Evolutionary conservation across 192 early-diverging fungal species (phyloP).

Genomic region (Podila minutissima): DNA sequence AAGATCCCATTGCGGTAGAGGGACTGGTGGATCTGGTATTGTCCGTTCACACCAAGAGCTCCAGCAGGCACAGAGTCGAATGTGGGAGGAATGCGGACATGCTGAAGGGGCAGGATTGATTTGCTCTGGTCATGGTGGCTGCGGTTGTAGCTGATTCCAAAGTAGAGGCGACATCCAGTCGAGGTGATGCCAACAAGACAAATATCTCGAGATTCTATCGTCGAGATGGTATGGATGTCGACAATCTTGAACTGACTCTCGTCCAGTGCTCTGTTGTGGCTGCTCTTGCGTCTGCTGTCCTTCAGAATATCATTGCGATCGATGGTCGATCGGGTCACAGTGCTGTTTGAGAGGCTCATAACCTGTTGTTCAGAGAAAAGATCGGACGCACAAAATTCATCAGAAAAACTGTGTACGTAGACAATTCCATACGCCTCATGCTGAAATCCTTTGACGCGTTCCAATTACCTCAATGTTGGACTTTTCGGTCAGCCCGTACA

Average conservation of each 20-base stretch:
- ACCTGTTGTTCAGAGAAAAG: conserved; percentile 13
- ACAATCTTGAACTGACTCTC: conserved; percentile 69
- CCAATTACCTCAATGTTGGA: conserved; percentile 71
- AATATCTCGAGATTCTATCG: conserved; percentile 70
- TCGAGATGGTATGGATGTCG: conserved; percentile 77
- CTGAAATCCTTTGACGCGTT: too few relatives aligned
- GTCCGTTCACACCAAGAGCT: conserved; percentile 29
- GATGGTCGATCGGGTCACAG: conserved; percentile 14
- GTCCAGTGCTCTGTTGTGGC: conserved; percentile 43
- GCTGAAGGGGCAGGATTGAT: conserved; percentile 61
- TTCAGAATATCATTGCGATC: conserved; percentile 18
- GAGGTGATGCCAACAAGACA: conserved; percentile 84
- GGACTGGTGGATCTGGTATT: conserved; percentile 67
- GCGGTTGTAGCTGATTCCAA: conserved; percentile 59
- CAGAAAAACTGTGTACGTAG: neutral
- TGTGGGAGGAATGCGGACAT: conserved; percentile 76
- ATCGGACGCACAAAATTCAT: neutral
- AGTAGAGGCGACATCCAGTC: conserved; percentile 81
- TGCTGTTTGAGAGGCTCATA: conserved; percentile 14
- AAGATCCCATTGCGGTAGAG: conserved; percentile 75
- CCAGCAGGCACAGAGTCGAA: conserved; percentile 45
- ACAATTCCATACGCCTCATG: too few relatives aligned
- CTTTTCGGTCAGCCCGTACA: conserved; percentile 78
- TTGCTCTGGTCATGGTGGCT: conserved; percentile 22
- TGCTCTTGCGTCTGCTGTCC: conserved; percentile 43